Percentiles rank a stretch among this genome's conserved stretches.
phyloP scores from a whole-genome alignment of 1,284 basidiomycete genomes.

The Meripilus lineatus region DNA sequence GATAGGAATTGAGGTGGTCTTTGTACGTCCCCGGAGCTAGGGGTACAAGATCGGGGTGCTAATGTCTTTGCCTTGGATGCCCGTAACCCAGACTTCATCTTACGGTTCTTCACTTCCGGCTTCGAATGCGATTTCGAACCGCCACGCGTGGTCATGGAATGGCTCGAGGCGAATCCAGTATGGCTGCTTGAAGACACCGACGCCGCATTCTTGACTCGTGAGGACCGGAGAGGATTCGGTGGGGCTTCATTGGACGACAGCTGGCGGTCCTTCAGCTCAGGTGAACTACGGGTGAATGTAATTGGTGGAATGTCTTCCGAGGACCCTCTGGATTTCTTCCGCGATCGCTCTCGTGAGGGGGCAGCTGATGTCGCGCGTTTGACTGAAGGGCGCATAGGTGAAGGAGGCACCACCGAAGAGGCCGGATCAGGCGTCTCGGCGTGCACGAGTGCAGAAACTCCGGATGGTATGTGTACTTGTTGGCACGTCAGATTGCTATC shows the following conservation, averaged over 20 bases:
- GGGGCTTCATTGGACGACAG: no score
- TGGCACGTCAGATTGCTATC: slow-evolving; percentile 1
- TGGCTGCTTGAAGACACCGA: no score
- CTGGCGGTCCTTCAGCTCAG: no score
- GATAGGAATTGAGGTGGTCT: no score
- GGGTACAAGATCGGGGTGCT: no score
- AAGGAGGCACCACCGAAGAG: slow-evolving; percentile 9
- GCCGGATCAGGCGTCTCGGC: slow-evolving; percentile 4
- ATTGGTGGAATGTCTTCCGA: slow-evolving; percentile 2
- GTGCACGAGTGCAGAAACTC: slow-evolving; percentile 1
- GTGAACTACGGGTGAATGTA: not conserved
- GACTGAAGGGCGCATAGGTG: slow-evolving; percentile 20
- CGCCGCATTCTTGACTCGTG: slow-evolving; percentile 21
- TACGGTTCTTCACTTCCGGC: no score
- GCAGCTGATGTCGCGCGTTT: slow-evolving; percentile 24
- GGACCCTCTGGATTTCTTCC: slow-evolving; percentile 15
- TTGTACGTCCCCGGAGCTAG: no score
- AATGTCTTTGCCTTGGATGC: no score
- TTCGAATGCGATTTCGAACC: no score
- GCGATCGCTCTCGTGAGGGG: slow-evolving; percentile 13
- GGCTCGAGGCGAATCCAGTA: no score
- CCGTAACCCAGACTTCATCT: no score
- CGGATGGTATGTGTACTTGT: not conserved
- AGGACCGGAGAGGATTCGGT: slow-evolving; percentile 14
- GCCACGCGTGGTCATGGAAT: no score